Conservation (phyloP, 1,284 basidiomycete species). For the Ceratobasidium sp. region DNA sequence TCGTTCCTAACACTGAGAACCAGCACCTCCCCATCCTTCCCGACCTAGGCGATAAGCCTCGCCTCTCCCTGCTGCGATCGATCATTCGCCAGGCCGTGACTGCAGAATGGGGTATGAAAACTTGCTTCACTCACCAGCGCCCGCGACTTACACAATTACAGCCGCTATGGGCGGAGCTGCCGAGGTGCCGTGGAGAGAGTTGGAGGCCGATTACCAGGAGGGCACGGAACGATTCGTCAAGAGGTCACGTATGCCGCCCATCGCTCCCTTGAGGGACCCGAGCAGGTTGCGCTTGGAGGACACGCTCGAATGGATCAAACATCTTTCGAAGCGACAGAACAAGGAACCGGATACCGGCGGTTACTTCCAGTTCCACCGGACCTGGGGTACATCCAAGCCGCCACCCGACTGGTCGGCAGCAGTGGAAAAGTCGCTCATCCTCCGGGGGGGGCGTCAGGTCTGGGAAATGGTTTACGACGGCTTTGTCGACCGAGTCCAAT, state of each 20-base stretch:
- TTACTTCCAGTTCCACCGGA: neutral
- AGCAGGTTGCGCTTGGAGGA: neutral
- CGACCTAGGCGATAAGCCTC: neutral
- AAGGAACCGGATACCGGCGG: neutral
- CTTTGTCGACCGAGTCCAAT: neutral
- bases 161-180: neutral
- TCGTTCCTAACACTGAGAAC: neutral
- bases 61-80: neutral
- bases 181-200: neutral
- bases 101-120: neutral
- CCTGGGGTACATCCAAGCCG: neutral
- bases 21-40: neutral
- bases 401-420: neutral
- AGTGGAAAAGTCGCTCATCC: neutral
- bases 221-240: no score
- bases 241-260: neutral
- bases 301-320: neutral
- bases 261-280: neutral
- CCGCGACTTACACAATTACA: no score
- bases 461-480: neutral
- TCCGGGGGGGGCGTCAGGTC: neutral
- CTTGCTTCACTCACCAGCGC: no score
- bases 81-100: neutral
- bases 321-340: neutral
- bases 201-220: neutral